Conservation (phyloP, 1,284 basidiomycete genomes). For the Somion occarium region DNA sequence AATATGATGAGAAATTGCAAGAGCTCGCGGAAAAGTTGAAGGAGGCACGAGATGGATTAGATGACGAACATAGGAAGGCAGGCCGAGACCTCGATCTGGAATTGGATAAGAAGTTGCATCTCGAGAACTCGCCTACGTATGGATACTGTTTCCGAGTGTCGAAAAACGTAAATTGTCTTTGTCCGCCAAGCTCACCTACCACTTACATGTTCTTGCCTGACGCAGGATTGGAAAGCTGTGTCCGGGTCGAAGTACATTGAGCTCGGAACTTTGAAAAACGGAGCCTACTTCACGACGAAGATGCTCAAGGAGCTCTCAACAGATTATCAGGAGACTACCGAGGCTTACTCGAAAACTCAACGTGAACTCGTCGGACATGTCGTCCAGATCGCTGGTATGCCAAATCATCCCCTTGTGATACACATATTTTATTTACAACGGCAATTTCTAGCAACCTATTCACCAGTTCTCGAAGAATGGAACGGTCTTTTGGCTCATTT, state of each 20-base stretch:
- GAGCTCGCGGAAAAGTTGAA: slow-evolving; percentile 65
- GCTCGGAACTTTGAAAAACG: slow-evolving; percentile 83
- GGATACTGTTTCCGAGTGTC: slow-evolving; percentile 94
- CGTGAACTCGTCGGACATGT: slow-evolving; percentile 89
- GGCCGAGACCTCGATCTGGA: slow-evolving; percentile 81
- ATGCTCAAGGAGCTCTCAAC: slow-evolving; percentile 70
- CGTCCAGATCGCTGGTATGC: slow-evolving; percentile 84
- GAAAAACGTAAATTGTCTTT: slow-evolving; percentile 67
- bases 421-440: too few relatives aligned
- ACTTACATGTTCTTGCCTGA: neutral
- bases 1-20: slow-evolving; percentile 79
- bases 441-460: slow-evolving; percentile 75
- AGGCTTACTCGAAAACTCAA: slow-evolving; percentile 75
- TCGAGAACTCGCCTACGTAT: slow-evolving; percentile 89
- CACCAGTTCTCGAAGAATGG: slow-evolving; percentile 85
- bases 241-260: slow-evolving; percentile 77
- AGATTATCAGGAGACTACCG: slow-evolving; percentile 69
- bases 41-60: slow-evolving; percentile 72
- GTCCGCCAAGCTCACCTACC: neutral
- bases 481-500: slow-evolving; percentile 87
- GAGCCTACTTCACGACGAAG: slow-evolving; percentile 89
- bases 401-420: neutral
- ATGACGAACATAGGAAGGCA: slow-evolving; percentile 76
- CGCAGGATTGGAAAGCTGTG: slow-evolving; percentile 46
- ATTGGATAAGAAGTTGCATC: slow-evolving; percentile 92